These are phyloP conservation scores for Rhododendron molle DNA, from an alignment of 148 eudicot genomes.

Conservation along the genomic window DNA sequence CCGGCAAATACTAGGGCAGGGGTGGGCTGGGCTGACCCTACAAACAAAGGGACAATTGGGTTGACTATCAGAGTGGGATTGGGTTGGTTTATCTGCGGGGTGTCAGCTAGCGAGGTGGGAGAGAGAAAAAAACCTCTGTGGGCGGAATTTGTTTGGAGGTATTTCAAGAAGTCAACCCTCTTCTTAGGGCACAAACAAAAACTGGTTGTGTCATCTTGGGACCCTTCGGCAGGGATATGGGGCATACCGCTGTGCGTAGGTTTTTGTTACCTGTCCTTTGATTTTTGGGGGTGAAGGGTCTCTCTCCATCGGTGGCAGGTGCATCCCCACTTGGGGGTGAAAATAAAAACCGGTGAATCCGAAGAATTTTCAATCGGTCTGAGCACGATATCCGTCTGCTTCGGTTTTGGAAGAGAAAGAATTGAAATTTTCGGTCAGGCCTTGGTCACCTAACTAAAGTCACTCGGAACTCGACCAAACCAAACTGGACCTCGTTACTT, in stretches of 20 bases:
- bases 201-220: neutral
- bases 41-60: constrained; percentile 11
- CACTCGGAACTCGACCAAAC: no score
- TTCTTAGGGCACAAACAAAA: neutral
- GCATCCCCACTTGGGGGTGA: neutral
- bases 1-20: constrained; percentile 4
- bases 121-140: neutral
- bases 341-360: no score
- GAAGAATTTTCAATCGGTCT: no score
- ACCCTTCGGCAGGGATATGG: constrained; percentile 2
- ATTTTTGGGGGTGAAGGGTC: neutral
- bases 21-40: neutral
- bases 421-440: no score
- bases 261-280: neutral
- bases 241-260: neutral
- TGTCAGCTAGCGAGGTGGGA: constrained; percentile 13
- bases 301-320: neutral
- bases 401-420: no score
- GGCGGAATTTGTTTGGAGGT: constrained; percentile 2
- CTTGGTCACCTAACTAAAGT: no score
- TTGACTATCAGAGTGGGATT: constrained; percentile 20
- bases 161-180: constrained; percentile 8
- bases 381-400: no score
- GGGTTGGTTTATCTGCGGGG: neutral
- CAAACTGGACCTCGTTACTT: no score